Evolutionary conservation across 257 asterid genomes (phyloP).

Genomic region (Forsythia viridissima): DNA sequence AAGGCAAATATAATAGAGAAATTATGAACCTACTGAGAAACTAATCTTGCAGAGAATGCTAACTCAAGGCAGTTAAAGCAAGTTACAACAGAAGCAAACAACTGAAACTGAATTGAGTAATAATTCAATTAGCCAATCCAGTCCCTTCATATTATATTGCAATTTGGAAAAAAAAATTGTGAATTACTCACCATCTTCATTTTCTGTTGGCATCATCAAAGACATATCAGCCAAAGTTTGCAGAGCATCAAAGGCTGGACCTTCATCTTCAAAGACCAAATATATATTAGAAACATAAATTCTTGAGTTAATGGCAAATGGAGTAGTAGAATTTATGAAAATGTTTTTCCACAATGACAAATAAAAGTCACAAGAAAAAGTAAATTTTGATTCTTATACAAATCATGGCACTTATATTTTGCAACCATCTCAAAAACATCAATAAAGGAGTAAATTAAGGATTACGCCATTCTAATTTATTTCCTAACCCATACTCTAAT

Average conservation of each 20-base stretch:
- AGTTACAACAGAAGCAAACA: too few relatives aligned
- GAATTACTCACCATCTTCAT: conserved; percentile 43
- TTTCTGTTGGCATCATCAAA: conserved; percentile 74
- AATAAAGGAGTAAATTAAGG: background rate
- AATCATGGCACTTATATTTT: background rate
- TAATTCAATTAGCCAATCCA: too few relatives aligned
- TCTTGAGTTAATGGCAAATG: conserved; percentile 14
- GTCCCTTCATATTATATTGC: too few relatives aligned
- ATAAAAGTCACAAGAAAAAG: background rate
- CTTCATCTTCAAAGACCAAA: conserved; percentile 63
- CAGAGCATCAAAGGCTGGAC: conserved; percentile 66
- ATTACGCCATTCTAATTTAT: too few relatives aligned
- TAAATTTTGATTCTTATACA: background rate
- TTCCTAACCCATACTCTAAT: too few relatives aligned
- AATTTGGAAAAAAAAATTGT: too few relatives aligned
- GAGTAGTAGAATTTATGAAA: conserved; percentile 15
- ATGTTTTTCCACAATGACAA: background rate
- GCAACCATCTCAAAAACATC: conserved; percentile 1
- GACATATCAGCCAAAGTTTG: conserved; percentile 88
- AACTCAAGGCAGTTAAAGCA: too few relatives aligned
- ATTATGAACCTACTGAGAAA: too few relatives aligned
- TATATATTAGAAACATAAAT: conserved; percentile 2
- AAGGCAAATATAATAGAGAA: too few relatives aligned
- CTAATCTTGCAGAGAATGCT: too few relatives aligned
- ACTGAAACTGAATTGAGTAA: too few relatives aligned